These are phyloP conservation scores for Hyaloscypha hepaticicola DNA, from an alignment of 495 filamentous ascomycete species.

Conservation along the genomic window DNA sequence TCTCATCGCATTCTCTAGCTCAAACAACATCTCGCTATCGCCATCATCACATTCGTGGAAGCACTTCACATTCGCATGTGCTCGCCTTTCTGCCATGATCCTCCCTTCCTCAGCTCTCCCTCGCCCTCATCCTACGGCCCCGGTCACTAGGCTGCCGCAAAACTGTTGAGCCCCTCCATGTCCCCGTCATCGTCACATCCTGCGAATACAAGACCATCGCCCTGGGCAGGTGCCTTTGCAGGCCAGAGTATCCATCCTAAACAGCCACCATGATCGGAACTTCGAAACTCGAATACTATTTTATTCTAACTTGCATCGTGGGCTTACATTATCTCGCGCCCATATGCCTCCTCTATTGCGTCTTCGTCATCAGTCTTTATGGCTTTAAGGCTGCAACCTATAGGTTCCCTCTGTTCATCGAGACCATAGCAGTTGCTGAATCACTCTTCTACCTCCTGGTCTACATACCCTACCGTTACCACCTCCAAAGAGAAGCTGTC, in stretches of 20 bases:
- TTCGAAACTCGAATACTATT: slow-evolving; percentile 24
- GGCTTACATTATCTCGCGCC: slow-evolving; percentile 52
- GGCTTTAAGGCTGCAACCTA: slow-evolving; percentile 31
- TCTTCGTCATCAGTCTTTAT: slow-evolving; percentile 36
- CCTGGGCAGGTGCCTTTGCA: neutral
- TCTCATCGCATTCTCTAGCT: neutral
- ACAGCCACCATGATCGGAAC: slow-evolving; percentile 32
- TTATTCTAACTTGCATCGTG: slow-evolving; percentile 42
- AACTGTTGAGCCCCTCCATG: neutral
- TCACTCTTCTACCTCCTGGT: slow-evolving; percentile 52
- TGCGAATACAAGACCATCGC: neutral
- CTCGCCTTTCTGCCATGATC: neutral
- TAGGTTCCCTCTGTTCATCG: slow-evolving; percentile 32
- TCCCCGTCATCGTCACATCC: neutral
- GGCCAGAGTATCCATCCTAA: neutral
- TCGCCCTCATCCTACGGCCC: neutral
- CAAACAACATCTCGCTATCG: neutral
- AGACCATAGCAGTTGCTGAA: slow-evolving; percentile 40
- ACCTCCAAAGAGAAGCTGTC: slow-evolving; percentile 48
- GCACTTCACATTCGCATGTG: neutral
- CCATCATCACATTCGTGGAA: neutral
- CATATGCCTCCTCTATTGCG: slow-evolving; percentile 47
- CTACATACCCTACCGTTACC: slow-evolving; percentile 51
- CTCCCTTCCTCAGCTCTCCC: neutral
- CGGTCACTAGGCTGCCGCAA: neutral